Conservation (phyloP, 2,329 filamentous ascomycete genomes). For the Colletotrichum karsti region DNA sequence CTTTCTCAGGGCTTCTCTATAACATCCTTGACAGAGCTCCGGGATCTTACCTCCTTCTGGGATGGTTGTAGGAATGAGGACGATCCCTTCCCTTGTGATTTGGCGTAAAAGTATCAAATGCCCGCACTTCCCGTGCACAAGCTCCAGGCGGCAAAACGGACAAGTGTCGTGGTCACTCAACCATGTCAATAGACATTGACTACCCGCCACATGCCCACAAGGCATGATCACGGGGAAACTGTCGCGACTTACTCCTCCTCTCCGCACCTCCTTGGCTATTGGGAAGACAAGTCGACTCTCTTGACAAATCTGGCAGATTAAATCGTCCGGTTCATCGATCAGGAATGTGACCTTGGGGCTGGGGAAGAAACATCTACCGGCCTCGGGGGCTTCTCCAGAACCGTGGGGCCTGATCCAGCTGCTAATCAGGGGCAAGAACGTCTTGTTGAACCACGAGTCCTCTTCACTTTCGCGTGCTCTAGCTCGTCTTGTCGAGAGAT, state of each 20-base stretch:
- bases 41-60: constrained; percentile 40
- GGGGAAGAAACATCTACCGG: constrained; percentile 33
- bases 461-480: background rate
- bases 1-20: background rate
- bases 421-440: background rate
- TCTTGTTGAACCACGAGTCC: background rate
- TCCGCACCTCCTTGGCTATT: background rate
- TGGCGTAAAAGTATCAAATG: constrained; percentile 37
- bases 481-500: background rate
- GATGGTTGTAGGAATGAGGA: constrained; percentile 42
- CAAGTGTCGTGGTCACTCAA: constrained; percentile 35
- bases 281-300: constrained; percentile 31
- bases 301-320: constrained; percentile 38
- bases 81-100: constrained; percentile 40
- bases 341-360: constrained; percentile 38
- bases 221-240: constrained; percentile 40
- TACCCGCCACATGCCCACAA: constrained; percentile 44
- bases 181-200: constrained; percentile 39
- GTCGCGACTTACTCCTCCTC: background rate
- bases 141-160: constrained; percentile 42
- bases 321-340: constrained; percentile 33
- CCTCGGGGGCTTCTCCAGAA: background rate
- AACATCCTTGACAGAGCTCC: constrained; percentile 31
- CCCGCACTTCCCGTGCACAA: constrained; percentile 38
- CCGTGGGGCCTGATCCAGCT: background rate